A percentile compares a stretch with the other conserved stretches of the same genome.
Evolutionary conservation across 495 filamentous ascomycete species (phyloP).

Genomic region (Hypoxylon rickii): DNA sequence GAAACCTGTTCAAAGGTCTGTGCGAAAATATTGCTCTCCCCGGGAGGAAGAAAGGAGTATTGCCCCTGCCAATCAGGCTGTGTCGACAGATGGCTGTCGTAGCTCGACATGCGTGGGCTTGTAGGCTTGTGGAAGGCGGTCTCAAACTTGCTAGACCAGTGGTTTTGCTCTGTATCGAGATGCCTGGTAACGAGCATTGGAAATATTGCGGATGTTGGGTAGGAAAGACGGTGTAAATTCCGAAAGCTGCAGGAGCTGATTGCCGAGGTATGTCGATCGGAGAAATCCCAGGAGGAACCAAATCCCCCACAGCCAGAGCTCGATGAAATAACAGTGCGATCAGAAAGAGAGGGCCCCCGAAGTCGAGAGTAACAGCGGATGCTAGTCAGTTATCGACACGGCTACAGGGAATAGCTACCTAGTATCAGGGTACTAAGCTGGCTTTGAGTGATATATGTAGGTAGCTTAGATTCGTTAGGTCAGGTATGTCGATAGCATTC

Average conservation of each 20-base stretch:
- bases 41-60: slow-evolving; percentile 59
- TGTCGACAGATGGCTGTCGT: slow-evolving; percentile 55
- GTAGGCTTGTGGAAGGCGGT: slow-evolving; percentile 55
- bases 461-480: slow-evolving; percentile 15
- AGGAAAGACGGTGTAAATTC: slow-evolving; percentile 20
- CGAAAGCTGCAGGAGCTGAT: slow-evolving; percentile 16
- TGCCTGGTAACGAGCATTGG: slow-evolving; percentile 66
- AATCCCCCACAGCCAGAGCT: slow-evolving; percentile 10
- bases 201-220: slow-evolving; percentile 39
- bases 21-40: slow-evolving; percentile 54
- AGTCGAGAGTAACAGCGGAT: no score
- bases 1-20: slow-evolving; percentile 54
- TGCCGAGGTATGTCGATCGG: slow-evolving; percentile 19
- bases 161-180: slow-evolving; percentile 59
- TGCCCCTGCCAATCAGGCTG: slow-evolving; percentile 65
- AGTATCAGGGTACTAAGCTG: slow-evolving; percentile 5
- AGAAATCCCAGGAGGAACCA: slow-evolving; percentile 8
- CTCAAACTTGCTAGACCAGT: slow-evolving; percentile 64
- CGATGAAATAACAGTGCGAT: neutral
- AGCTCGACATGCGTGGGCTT: slow-evolving; percentile 64
- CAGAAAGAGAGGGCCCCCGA: slow-evolving; percentile 9
- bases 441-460: slow-evolving; percentile 8
- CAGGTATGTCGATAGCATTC: slow-evolving; percentile 9
- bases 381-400: slow-evolving; percentile 9
- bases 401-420: slow-evolving; percentile 1